Conservation (phyloP, 257 asterid species). For the Marsdenia floribunda region DNA sequence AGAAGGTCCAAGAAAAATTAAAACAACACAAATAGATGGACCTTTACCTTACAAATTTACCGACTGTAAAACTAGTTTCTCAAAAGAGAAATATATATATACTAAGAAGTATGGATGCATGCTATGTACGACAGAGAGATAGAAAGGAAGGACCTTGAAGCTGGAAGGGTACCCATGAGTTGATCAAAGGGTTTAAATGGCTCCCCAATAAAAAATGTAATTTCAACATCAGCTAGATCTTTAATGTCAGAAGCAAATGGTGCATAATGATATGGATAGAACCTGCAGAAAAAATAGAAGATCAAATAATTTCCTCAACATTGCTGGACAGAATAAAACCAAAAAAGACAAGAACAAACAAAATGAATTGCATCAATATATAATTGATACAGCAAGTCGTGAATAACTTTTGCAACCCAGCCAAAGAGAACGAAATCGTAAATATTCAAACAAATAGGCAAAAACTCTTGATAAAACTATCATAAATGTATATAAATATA, state of each 20-base stretch:
- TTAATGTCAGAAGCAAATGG: conserved; percentile 97
- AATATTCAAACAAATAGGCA: neutral
- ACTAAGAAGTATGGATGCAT: neutral
- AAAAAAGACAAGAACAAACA: neutral
- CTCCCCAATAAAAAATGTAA: conserved; percentile 79
- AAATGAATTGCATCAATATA: neutral
- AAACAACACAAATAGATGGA: neutral
- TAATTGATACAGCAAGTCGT: neutral
- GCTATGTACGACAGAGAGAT: neutral
- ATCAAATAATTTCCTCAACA: conserved; percentile 7
- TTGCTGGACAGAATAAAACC: conserved; percentile 1
- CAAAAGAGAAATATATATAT: neutral
- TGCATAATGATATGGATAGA: conserved; percentile 95
- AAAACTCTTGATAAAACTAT: neutral
- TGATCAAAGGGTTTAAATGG: conserved; percentile 98
- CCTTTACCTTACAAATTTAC: neutral
- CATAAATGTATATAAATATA: neutral
- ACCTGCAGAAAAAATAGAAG: conserved; percentile 45
- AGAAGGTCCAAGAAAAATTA: neutral
- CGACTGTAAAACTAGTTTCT: neutral
- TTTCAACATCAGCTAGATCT: conserved; percentile 72
- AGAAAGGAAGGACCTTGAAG: conserved; percentile 65
- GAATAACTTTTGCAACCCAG: neutral
- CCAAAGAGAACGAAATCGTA: neutral
- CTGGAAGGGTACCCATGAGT: conserved; percentile 93